phyloP scores from a whole-genome alignment of 1,284 basidiomycete genomes.

The Rugosomyces carneus region DNA sequence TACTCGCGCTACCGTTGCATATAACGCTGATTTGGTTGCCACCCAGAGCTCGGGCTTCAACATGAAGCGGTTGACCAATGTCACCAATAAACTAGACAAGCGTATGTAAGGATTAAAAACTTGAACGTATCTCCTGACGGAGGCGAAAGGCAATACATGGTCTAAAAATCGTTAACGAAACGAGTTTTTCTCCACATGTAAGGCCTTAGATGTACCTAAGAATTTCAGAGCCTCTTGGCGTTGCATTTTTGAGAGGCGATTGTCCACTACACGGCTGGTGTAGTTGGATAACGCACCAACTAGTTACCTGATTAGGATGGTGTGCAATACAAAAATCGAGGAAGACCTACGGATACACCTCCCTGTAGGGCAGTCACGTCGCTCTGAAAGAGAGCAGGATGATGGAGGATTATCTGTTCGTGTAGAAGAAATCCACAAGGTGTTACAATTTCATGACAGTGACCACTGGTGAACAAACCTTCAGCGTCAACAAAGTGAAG shows the following conservation, averaged over 20 bases:
- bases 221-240: slow-evolving; percentile 47
- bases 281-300: slow-evolving; percentile 52
- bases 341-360: slow-evolving; percentile 37
- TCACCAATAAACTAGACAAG: slow-evolving; percentile 42
- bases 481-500: slow-evolving; percentile 47
- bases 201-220: slow-evolving; percentile 25
- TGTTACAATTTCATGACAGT: not conserved
- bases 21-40: slow-evolving; percentile 36
- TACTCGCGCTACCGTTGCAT: slow-evolving; percentile 36
- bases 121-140: not conserved
- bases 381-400: slow-evolving; percentile 42
- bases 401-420: slow-evolving; percentile 37
- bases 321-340: not conserved
- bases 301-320: slow-evolving; percentile 13
- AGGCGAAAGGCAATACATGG: slow-evolving; percentile 26
- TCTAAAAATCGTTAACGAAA: slow-evolving; percentile 18
- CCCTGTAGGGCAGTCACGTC: slow-evolving; percentile 36
- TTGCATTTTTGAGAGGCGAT: slow-evolving; percentile 34
- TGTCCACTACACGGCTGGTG: slow-evolving; percentile 41
- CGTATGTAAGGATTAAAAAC: slow-evolving; percentile 1
- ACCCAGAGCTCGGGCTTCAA: slow-evolving; percentile 37
- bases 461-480: slow-evolving; percentile 23
- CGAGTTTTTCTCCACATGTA: not conserved
- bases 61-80: slow-evolving; percentile 46
- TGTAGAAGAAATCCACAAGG: not conserved